Conservation (phyloP, 2,329 filamentous ascomycete species). For the Paraphoma sp. region DNA sequence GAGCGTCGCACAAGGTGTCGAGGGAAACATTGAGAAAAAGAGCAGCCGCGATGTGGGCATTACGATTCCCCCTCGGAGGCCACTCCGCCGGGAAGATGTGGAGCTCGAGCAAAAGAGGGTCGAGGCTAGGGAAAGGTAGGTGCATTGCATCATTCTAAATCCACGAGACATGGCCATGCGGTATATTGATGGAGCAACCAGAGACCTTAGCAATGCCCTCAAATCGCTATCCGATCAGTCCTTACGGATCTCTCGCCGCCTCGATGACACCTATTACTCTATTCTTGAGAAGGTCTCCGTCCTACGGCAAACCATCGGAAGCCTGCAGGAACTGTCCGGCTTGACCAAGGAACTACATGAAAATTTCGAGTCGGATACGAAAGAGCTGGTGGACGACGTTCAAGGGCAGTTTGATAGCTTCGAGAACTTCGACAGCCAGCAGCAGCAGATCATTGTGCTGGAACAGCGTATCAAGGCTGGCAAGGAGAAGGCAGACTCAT, state of each 20-base stretch:
- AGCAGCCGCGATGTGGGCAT: constrained; percentile 15
- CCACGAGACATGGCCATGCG: background rate
- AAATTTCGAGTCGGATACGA: constrained; percentile 66
- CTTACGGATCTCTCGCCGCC: constrained; percentile 65
- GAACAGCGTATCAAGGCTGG: constrained; percentile 67
- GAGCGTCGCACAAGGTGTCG: constrained; percentile 27
- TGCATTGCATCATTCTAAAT: constrained; percentile 14
- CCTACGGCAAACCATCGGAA: constrained; percentile 69
- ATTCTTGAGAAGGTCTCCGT: constrained; percentile 72
- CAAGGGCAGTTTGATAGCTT: constrained; percentile 66
- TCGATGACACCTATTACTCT: constrained; percentile 78
- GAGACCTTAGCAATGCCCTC: constrained; percentile 50
- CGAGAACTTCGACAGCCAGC: constrained; percentile 69
- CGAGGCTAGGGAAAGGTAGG: constrained; percentile 47
- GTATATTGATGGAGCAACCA: constrained; percentile 23
- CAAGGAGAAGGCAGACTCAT: constrained; percentile 63
- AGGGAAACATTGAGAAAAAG: constrained; percentile 12
- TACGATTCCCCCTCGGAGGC: constrained; percentile 25
- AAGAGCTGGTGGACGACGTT: constrained; percentile 66
- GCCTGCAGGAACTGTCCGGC: constrained; percentile 70
- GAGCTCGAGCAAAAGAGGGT: constrained; percentile 42
- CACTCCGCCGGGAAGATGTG: constrained; percentile 49
- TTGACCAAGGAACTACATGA: constrained; percentile 65
- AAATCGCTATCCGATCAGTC: constrained; percentile 64
- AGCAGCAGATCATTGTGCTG: constrained; percentile 67